These are phyloP conservation scores for Aphanomyces astaci DNA, from an alignment of 352 stramenopile genomes.

Conservation along the genomic window DNA sequence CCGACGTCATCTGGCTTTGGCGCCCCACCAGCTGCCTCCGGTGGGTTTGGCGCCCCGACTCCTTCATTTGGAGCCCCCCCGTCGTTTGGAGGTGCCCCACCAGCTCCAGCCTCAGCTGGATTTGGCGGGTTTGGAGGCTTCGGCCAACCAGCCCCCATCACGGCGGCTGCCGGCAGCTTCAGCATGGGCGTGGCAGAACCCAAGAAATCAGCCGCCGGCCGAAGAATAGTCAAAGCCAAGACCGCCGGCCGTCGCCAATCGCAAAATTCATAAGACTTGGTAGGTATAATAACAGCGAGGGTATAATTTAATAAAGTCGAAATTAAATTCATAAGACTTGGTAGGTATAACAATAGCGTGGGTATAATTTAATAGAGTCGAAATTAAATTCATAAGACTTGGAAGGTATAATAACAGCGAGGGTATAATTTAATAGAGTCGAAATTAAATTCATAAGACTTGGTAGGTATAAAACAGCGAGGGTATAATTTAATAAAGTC, in stretches of 20 bases:
- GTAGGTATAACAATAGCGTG: no score
- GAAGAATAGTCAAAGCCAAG: conserved; percentile 11
- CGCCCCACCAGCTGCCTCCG: neutral
- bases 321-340: no score
- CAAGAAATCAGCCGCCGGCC: neutral
- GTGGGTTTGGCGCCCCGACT: conserved; percentile 30
- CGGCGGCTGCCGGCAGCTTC: conserved; percentile 36
- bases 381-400: no score
- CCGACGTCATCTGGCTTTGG: no score
- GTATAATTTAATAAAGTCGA: conserved; percentile 2
- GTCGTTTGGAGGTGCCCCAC: conserved; percentile 16
- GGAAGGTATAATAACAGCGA: no score
- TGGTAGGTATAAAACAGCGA: no score
- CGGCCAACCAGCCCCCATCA: conserved; percentile 28
- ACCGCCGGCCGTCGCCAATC: neutral
- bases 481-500: no score
- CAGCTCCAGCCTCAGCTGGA: neutral
- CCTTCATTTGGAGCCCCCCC: conserved; percentile 26
- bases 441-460: no score
- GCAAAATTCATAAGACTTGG: neutral
- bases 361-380: no score
- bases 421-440: no score
- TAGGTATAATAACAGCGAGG: neutral
- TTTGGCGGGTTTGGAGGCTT: conserved; percentile 27
- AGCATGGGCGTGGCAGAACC: conserved; percentile 48